These are phyloP conservation scores for Xerocomellus chrysenteron DNA, from an alignment of 768 basidiomycete genomes.

Conservation along the genomic window DNA sequence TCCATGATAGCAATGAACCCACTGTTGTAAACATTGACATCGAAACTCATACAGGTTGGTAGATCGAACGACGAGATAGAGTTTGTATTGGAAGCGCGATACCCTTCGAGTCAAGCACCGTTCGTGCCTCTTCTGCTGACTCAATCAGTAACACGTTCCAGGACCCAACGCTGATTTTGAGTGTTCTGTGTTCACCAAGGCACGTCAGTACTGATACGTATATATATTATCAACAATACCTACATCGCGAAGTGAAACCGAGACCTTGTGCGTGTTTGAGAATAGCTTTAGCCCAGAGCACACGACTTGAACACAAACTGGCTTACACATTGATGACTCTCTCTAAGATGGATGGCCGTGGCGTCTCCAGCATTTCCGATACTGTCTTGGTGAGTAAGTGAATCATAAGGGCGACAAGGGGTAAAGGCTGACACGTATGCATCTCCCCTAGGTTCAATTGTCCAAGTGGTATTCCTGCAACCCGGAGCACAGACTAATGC, in stretches of 20 bases:
- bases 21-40: too few species aligned
- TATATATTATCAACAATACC: neutral
- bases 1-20: too few species aligned
- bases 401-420: neutral
- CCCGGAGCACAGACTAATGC: neutral
- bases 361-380: slow-evolving; percentile 8
- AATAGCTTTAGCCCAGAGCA: neutral
- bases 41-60: too few species aligned
- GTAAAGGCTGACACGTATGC: neutral
- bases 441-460: slow-evolving; percentile 3
- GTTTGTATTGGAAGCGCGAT: too few species aligned
- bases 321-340: neutral
- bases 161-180: slow-evolving; percentile 4
- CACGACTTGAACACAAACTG: neutral
- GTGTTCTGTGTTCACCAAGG: neutral
- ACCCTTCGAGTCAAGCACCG: too few species aligned
- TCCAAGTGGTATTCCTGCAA: neutral
- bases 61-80: too few species aligned
- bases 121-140: too few species aligned
- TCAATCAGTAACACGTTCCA: slow-evolving; percentile 1
- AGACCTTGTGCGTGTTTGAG: neutral
- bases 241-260: neutral
- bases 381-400: neutral
- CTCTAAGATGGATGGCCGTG: neutral
- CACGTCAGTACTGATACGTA: neutral